phyloP scores from a whole-genome alignment of 805 yeast species.

The Pichia cabralensis region DNA sequence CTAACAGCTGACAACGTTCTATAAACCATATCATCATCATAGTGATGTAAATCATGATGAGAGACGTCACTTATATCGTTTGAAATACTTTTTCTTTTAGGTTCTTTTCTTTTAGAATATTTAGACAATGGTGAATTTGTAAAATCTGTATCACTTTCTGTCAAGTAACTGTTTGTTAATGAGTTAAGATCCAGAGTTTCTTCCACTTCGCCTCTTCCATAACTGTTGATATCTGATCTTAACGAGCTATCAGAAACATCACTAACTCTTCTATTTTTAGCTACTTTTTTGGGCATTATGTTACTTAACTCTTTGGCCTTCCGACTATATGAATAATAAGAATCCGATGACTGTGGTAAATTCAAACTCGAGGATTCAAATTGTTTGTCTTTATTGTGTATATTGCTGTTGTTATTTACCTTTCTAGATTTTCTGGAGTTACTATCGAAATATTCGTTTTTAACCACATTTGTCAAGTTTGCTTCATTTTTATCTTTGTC shows the following conservation, averaged over 20 bases:
- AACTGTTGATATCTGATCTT: too few relatives aligned
- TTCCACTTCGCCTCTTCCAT: too few relatives aligned
- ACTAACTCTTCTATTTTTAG: slow-evolving; percentile 18
- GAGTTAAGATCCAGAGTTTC: slow-evolving; percentile 2
- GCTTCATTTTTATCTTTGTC: too few relatives aligned
- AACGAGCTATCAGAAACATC: slow-evolving; percentile 21
- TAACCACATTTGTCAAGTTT: too few relatives aligned
- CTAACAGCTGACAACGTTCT: background rate
- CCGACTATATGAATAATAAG: slow-evolving; percentile 26
- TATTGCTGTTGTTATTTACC: too few relatives aligned
- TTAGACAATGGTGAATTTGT: slow-evolving; percentile 14
- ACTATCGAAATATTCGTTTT: too few relatives aligned
- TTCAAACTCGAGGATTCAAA: too few relatives aligned
- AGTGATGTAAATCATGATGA: background rate
- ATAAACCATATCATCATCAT: slow-evolving; percentile 5
- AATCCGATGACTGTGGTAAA: slow-evolving; percentile 23
- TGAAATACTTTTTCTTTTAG: background rate
- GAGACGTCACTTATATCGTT: background rate
- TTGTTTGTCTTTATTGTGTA: too few relatives aligned
- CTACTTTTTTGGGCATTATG: too few relatives aligned
- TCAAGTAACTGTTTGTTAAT: slow-evolving; percentile 1
- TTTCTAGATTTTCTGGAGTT: too few relatives aligned
- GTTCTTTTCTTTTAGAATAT: slow-evolving; percentile 6
- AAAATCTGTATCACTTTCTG: slow-evolving; percentile 17
- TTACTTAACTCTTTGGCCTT: too few relatives aligned